Base-by-base conservation (phyloP, 169 alveolate species). In the Cyclospora cayetanensis region DNA sequence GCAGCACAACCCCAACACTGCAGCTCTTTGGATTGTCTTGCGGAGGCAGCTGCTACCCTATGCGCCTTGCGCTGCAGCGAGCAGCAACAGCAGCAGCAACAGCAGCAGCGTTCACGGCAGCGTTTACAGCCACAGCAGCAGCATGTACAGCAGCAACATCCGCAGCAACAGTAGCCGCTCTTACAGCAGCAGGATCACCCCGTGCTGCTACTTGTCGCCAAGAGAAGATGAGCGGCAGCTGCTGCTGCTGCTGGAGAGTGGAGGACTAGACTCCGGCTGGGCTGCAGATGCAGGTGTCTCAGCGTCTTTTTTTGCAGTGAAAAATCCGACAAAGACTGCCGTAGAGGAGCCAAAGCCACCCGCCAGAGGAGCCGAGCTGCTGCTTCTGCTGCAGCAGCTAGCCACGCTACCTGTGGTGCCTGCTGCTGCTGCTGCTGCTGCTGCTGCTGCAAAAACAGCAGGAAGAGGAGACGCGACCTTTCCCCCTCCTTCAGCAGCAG, bases 401-500 rank as follows among this genome's bases (percentile, higher is more conserved):
- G 83, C 35, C 83, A 50, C 83, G 20, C 35, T 70, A 7, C 83
- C 35, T 50, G 83, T 70, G 31, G 39, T 4, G 41, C n/a, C 15
- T 3, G 50, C 37, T 68, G 80, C 80, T 68, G 80, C 80, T 34
- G 52, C 52, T 70, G 55, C 82, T 70, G 83, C 83, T 70, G 53
- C 55, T 70, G 83, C 55, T 35, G 83, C 55, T 35, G n/a, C n/a
- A n/a, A n/a, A n/a, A n/a, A n/a, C n/a, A n/a, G n/a, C n/a, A n/a
- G n/a, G n/a, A n/a, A n/a, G n/a, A n/a, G n/a, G n/a, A n/a, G n/a
- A n/a, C n/a, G n/a, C n/a, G n/a, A n/a, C n/a, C n/a, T n/a, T n/a
- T n/a, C 34, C 12, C 7, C 34, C 52, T 37, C 60, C 55, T 55
- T 25, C n/a, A 22, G n/a, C n/a, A 22, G 70, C 70, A 22, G 70